A percentile compares a stretch with the other conserved stretches of the same genome.
These are phyloP conservation scores for Ochetophila trinervis DNA, from an alignment of 306 rosid genomes.

Conservation along the genomic window DNA sequence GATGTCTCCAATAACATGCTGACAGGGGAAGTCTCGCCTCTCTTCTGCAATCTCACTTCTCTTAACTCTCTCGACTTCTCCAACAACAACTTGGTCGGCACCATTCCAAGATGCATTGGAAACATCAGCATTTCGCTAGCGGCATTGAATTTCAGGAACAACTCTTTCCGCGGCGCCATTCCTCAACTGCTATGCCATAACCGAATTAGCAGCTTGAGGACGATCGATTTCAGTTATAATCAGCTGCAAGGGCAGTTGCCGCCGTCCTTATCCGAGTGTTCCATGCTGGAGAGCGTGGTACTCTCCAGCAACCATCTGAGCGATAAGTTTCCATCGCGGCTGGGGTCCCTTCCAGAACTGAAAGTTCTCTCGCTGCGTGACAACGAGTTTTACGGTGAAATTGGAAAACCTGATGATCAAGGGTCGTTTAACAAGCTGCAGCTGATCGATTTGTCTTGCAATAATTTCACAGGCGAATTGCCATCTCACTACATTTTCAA, in stretches of 20 bases:
- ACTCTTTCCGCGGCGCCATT: background rate
- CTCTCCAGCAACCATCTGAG: background rate
- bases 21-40: background rate
- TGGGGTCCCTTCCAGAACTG: conserved; percentile 1
- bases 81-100: conserved; percentile 14
- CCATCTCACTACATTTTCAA: background rate
- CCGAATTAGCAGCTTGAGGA: background rate
- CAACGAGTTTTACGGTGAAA: conserved; percentile 5
- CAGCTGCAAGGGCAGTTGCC: conserved; percentile 7
- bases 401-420: background rate
- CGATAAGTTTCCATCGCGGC: conserved; percentile 11
- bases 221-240: conserved; percentile 15
- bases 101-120: conserved; percentile 9
- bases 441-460: background rate
- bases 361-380: background rate
- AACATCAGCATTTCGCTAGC: background rate
- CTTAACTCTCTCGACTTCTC: background rate
- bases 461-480: background rate
- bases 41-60: conserved; percentile 3
- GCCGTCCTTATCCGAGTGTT: background rate
- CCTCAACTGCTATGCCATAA: background rate
- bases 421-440: background rate
- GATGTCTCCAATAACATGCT: background rate
- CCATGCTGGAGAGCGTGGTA: background rate
- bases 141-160: background rate